These are phyloP conservation scores for Pseudogymnoascus sp. DNA, from an alignment of 2,329 filamentous ascomycete genomes.

Conservation along the genomic window DNA sequence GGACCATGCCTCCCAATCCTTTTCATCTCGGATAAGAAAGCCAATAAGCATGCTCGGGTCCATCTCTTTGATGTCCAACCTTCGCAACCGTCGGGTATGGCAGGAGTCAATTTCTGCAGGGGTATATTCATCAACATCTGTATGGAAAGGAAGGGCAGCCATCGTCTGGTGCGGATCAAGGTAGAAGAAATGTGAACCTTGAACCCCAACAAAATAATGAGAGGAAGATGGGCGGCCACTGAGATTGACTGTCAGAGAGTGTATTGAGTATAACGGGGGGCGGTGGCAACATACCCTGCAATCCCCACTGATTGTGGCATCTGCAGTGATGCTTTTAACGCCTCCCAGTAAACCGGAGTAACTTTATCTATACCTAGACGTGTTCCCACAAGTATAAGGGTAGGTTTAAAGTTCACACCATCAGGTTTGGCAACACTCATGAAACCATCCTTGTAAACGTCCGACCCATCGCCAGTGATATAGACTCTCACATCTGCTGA, in stretches of 20 bases:
- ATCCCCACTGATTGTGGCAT: constrained; percentile 93
- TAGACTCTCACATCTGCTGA: constrained; percentile 70
- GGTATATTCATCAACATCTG: constrained; percentile 52
- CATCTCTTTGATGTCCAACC: constrained; percentile 84
- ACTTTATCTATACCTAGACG: constrained; percentile 89
- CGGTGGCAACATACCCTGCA: constrained; percentile 60
- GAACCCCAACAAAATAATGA: constrained; percentile 67
- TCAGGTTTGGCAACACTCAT: constrained; percentile 67
- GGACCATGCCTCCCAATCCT: constrained; percentile 82
- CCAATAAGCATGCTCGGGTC: constrained; percentile 97
- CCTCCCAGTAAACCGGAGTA: constrained; percentile 90
- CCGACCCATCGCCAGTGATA: constrained; percentile 79
- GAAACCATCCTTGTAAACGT: constrained; percentile 89
- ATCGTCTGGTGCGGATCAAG: constrained; percentile 89
- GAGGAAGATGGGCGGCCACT: constrained; percentile 82
- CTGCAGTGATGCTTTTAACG: constrained; percentile 76
- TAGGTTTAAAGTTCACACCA: constrained; percentile 66
- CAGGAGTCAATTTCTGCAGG: constrained; percentile 72
- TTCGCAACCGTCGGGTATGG: constrained; percentile 77
- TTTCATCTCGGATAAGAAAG: constrained; percentile 75
- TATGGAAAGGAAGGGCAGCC: constrained; percentile 61
- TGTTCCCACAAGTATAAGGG: constrained; percentile 81
- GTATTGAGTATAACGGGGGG: neutral
- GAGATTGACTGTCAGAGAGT: constrained; percentile 14
- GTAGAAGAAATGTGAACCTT: constrained; percentile 81